These are phyloP conservation scores for Rhamnella rubrinervis DNA, from an alignment of 331 rosid species.

Conservation along the genomic window DNA sequence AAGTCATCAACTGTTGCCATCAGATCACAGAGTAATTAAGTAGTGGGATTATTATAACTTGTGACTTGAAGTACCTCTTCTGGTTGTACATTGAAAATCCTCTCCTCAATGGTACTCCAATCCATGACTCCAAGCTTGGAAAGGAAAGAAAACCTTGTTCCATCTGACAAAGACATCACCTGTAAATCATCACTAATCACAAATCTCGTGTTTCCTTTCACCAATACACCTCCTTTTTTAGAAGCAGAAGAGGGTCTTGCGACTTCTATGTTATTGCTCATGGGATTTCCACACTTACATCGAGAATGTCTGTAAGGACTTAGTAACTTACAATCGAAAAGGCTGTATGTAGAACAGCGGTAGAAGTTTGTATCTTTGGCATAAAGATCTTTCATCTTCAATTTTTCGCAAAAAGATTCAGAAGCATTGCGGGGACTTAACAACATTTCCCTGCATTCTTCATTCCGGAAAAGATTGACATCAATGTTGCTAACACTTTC, in stretches of 20 bases:
- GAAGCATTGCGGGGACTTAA: conserved; percentile 6
- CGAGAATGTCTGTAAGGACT: neutral
- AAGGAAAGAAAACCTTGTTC: neutral
- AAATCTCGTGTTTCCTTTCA: neutral
- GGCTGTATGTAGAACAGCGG: too few species aligned
- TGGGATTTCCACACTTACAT: neutral
- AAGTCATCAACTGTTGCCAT: too few species aligned
- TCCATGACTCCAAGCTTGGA: neutral
- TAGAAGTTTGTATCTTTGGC: neutral
- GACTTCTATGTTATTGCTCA: neutral
- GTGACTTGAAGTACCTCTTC: neutral
- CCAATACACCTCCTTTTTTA: neutral
- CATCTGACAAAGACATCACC: neutral
- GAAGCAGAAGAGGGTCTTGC: too few species aligned
- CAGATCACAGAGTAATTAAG: neutral
- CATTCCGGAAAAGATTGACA: neutral
- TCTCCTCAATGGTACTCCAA: neutral
- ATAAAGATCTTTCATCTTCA: conserved; percentile 1
- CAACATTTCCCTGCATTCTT: conserved; percentile 9
- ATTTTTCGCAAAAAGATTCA: neutral
- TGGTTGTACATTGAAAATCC: neutral
- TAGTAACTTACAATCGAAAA: neutral
- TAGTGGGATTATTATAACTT: neutral
- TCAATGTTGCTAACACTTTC: conserved; percentile 10
- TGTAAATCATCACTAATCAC: conserved; percentile 16